Base-by-base conservation (phyloP, 768 basidiomycete genomes). In the Kwoniella europaea region DNA sequence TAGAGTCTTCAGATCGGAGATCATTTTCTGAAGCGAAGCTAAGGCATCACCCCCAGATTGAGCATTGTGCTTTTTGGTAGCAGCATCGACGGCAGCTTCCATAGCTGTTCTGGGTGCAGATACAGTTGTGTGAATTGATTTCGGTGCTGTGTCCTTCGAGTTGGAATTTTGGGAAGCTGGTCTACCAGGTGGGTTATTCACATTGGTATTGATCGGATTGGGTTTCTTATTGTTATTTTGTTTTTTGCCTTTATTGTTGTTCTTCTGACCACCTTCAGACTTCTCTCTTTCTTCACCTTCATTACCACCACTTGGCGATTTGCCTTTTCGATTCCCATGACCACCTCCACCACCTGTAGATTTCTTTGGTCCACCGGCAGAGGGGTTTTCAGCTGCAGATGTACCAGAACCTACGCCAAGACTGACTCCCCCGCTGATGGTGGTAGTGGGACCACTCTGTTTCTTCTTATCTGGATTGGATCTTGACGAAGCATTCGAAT, bases 1-100 rank as follows among this genome's bases (percentile, higher is more conserved):
- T 2, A 92, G 88, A 18, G 91, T 90, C 87, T 94, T 96, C 73
- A 97, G 87, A 83, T 98, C 94, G 67, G 92, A 92, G 76, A 98
- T 98, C 83, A 97, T 91, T 68, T 92, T 89, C 80, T 98, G 94
- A 64, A 98, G 88, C 35, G 76, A 81, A 22, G 71, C 61, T 9
- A 83, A 66, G 35, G 76, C 76, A 44, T 78, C 79, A 42, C 75
- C 74, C 27, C 69, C 71, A 27, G 70, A 66, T 42, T 56, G 54
- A 41, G 50, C 68, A 9, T 44, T 52, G 42, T 71, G 71, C 46
- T 79, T 77, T 59, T 71, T 69, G 22, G 67, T 71, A 6, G 74
- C 77, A 1, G 73, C 79, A 22, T 77, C 76, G 7, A 59, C 61
- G 2, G 79, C 79, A 13, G 77, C 77, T 57, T 79, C 74, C 68